Conservation (phyloP, 139 green algal genomes). For the Volvox africanus region DNA sequence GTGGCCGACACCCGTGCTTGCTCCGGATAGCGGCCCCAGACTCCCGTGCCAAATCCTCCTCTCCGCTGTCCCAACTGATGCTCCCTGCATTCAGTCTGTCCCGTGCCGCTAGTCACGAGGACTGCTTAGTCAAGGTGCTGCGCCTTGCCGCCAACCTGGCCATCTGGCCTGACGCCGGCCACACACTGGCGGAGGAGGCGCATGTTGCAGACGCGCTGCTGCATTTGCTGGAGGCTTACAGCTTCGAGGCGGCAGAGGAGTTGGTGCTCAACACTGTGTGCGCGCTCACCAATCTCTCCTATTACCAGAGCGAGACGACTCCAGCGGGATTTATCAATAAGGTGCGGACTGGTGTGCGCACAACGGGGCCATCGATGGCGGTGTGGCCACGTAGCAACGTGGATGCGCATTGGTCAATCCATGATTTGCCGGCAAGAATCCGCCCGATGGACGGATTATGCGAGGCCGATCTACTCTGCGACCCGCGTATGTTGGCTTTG, state of each 20-base stretch:
- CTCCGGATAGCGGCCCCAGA: too few relatives aligned
- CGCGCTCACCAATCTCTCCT: conserved; percentile 70
- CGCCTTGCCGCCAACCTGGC: conserved; percentile 67
- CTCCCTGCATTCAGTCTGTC: conserved; percentile 9
- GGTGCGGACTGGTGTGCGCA: conserved; percentile 4
- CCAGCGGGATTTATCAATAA: conserved; percentile 47
- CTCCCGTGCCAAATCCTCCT: too few relatives aligned
- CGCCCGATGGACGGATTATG: too few relatives aligned
- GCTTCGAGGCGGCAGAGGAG: conserved; percentile 59
- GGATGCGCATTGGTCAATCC: too few relatives aligned
- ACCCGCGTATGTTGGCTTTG: too few relatives aligned
- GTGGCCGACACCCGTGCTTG: too few relatives aligned
- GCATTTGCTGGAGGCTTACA: conserved; percentile 47
- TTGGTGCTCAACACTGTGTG: conserved; percentile 71
- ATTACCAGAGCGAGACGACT: conserved; percentile 55
- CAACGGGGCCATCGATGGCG: too few relatives aligned
- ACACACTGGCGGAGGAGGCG: conserved; percentile 27
- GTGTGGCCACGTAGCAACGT: too few relatives aligned
- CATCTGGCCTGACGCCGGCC: conserved; percentile 57
- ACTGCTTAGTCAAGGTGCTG: conserved; percentile 71
- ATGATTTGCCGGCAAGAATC: too few relatives aligned
- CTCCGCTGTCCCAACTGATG: not conserved
- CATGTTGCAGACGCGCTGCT: conserved; percentile 43
- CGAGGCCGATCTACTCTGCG: too few relatives aligned
- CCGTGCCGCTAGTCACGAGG: conserved; percentile 51